Percentiles rank a stretch among this genome's conserved stretches.
These are phyloP conservation scores for Furcasterigmium sp. DNA, from an alignment of 2,329 filamentous ascomycete genomes.

Conservation along the genomic window DNA sequence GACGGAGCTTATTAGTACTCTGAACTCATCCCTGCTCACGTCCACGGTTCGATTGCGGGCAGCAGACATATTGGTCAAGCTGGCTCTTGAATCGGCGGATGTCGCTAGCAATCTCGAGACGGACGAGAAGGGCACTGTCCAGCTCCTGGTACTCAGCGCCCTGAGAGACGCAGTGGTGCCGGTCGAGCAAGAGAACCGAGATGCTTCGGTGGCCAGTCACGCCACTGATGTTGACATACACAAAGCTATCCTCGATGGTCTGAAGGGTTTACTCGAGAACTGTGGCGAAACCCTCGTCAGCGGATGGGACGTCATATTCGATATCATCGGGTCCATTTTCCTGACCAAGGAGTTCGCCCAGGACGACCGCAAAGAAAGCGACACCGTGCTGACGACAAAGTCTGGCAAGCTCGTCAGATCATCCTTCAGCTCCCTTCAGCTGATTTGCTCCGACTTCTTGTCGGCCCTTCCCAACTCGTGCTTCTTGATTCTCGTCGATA, in stretches of 20 bases:
- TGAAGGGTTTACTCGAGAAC: constrained; percentile 80
- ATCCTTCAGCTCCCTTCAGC: constrained; percentile 82
- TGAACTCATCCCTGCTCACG: constrained; percentile 41
- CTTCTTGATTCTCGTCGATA: constrained; percentile 75
- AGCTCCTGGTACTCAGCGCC: constrained; percentile 65
- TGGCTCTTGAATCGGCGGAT: constrained; percentile 53
- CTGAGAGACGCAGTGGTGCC: constrained; percentile 56
- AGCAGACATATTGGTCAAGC: constrained; percentile 57
- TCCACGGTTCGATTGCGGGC: constrained; percentile 53
- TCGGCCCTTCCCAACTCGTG: constrained; percentile 65
- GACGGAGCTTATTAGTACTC: constrained; percentile 44
- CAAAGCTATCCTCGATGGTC: constrained; percentile 69
- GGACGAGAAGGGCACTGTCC: constrained; percentile 53
- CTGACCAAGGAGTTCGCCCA: constrained; percentile 31
- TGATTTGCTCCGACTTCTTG: constrained; percentile 93
- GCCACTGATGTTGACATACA: constrained; percentile 74
- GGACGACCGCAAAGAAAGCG: constrained; percentile 24
- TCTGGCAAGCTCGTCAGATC: constrained; percentile 76
- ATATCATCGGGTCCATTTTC: constrained; percentile 81
- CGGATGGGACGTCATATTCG: constrained; percentile 83
- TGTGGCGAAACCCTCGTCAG: constrained; percentile 78
- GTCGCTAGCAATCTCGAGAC: constrained; percentile 48
- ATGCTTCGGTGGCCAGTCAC: constrained; percentile 51
- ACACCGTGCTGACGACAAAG: constrained; percentile 39
- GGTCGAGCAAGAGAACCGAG: constrained; percentile 48